phyloP scores from a whole-genome alignment of 2,329 filamentous ascomycete genomes.

The Plenodomus lindquistii region DNA sequence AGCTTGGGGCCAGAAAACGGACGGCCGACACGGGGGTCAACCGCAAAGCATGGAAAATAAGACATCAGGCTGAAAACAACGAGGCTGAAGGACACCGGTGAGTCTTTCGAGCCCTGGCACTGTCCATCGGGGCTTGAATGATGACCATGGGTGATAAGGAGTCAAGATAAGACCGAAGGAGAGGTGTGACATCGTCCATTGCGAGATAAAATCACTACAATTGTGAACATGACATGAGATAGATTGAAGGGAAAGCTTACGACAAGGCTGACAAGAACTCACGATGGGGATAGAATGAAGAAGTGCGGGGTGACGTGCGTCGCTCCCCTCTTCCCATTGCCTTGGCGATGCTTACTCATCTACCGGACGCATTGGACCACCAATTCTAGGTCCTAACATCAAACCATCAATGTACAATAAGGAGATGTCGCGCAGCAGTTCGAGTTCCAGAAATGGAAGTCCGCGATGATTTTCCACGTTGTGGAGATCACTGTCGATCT shows the following conservation, averaged over 20 bases:
- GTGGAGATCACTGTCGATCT: not conserved
- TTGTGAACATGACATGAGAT: not conserved
- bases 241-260: not conserved
- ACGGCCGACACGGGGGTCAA: too few relatives aligned
- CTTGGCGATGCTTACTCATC: not conserved
- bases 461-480: not conserved
- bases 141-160: not conserved
- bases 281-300: not conserved
- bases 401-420: too few relatives aligned
- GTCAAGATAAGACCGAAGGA: not conserved
- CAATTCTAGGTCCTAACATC: too few relatives aligned
- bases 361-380: too few relatives aligned
- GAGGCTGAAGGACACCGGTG: not conserved
- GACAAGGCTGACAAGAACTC: not conserved
- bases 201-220: not conserved
- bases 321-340: too few relatives aligned
- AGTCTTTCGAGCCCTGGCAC: not conserved
- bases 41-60: not conserved
- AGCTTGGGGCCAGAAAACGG: not conserved
- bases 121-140: not conserved
- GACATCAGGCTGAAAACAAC: not conserved
- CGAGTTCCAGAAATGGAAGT: not conserved
- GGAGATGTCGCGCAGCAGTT: not conserved
- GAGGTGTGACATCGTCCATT: not conserved
- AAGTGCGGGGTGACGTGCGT: too few relatives aligned